phyloP scores from a whole-genome alignment of 768 basidiomycete genomes.

The Calocybe gangraenosa region DNA sequence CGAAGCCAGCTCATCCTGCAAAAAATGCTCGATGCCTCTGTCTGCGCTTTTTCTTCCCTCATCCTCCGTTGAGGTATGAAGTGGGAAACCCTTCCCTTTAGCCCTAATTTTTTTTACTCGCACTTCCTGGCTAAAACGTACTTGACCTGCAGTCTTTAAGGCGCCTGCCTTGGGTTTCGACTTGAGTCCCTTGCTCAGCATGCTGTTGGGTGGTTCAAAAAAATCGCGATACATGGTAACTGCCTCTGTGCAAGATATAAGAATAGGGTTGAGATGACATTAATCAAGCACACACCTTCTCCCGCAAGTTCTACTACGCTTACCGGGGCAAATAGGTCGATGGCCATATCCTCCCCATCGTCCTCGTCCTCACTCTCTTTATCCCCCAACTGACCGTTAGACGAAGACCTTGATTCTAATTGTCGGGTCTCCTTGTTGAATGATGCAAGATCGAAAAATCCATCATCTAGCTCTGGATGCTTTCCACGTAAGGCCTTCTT shows the following conservation, averaged over 20 bases:
- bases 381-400: constrained; percentile 54
- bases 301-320: constrained; percentile 46
- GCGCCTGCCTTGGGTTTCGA: constrained; percentile 16
- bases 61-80: constrained; percentile 40
- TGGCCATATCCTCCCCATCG: constrained; percentile 42
- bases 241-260: constrained; percentile 38
- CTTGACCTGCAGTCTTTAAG: constrained; percentile 34
- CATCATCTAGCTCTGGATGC: constrained; percentile 66
- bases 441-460: constrained; percentile 81
- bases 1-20: constrained; percentile 21
- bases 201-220: constrained; percentile 69
- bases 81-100: constrained; percentile 59
- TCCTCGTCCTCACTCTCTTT: constrained; percentile 43
- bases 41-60: constrained; percentile 31
- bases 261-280: constrained; percentile 1
- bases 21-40: constrained; percentile 18
- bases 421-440: constrained; percentile 88
- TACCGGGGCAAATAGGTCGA: constrained; percentile 69
- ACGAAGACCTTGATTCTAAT: constrained; percentile 61
- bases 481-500: constrained; percentile 16
- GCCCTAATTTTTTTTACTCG: constrained; percentile 77
- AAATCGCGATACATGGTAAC: constrained; percentile 65
- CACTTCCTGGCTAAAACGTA: constrained; percentile 80
- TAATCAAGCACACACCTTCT: constrained; percentile 25
- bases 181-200: constrained; percentile 15